Conservation (phyloP, 345 rosid genomes). For the Linum trigynum region DNA sequence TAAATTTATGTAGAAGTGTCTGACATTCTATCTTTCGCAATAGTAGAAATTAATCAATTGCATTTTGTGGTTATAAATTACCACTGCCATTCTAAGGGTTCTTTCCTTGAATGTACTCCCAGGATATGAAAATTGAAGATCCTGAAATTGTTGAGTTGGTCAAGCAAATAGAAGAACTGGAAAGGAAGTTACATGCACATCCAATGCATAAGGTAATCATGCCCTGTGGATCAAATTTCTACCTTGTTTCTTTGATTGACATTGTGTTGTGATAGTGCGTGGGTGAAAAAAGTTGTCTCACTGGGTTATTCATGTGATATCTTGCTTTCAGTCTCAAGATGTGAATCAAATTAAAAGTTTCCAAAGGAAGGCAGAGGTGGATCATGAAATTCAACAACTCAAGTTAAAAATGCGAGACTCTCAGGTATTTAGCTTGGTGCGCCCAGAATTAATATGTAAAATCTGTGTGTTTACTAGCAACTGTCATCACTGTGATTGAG, state of each 20-base stretch:
- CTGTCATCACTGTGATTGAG: too few relatives aligned
- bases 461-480: neutral
- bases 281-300: neutral
- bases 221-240: neutral
- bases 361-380: constrained; percentile 85
- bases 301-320: constrained; percentile 1
- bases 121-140: constrained; percentile 98
- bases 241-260: too few relatives aligned
- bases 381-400: constrained; percentile 90
- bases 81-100: neutral
- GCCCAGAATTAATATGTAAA: neutral
- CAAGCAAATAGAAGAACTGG: constrained; percentile 70
- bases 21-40: neutral
- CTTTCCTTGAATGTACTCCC: constrained; percentile 18
- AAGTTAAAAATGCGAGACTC: constrained; percentile 95
- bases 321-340: constrained; percentile 62
- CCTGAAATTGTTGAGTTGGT: constrained; percentile 77
- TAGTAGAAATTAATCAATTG: neutral
- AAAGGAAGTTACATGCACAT: constrained; percentile 69
- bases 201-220: constrained; percentile 70
- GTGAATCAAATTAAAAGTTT: constrained; percentile 64
- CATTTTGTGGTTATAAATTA: neutral
- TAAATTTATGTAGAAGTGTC: neutral
- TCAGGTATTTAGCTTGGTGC: constrained; percentile 47
- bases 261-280: neutral